A percentile compares a stretch with the other conserved stretches of the same genome.
phyloP scores from a whole-genome alignment of 2,329 filamentous ascomycete species.

The Neofusicoccum kwambonambiense region DNA sequence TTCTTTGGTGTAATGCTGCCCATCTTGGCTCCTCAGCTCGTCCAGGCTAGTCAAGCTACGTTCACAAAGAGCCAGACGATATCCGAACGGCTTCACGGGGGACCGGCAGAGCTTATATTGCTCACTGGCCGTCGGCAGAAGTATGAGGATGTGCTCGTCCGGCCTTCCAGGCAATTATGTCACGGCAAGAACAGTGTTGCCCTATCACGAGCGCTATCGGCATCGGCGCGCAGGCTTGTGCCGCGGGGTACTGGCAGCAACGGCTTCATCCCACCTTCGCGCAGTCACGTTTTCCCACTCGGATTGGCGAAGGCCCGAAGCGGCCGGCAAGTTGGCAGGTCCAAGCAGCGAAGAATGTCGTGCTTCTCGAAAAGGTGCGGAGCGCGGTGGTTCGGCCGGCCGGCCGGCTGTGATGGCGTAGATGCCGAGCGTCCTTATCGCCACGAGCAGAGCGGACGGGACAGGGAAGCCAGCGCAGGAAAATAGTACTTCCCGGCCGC shows the following conservation, averaged over 20 bases:
- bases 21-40: neutral
- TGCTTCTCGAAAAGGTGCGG: neutral
- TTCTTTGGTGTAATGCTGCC: conserved; percentile 18
- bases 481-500: neutral
- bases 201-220: conserved; percentile 11
- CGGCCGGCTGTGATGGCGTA: conserved; percentile 6
- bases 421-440: neutral
- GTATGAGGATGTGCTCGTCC: neutral
- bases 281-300: neutral
- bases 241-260: neutral
- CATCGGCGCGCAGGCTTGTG: neutral
- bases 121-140: neutral
- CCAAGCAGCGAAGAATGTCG: neutral
- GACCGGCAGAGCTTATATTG: neutral
- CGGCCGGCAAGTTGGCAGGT: neutral
- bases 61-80: too few relatives aligned
- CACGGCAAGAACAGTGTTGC: neutral
- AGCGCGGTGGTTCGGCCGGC: neutral
- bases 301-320: neutral
- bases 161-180: neutral
- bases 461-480: neutral
- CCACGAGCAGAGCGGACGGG: neutral
- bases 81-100: neutral
- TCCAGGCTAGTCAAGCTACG: too few relatives aligned
- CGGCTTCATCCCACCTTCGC: conserved; percentile 2